Conservation (phyloP, 371 early-diverging fungal species). For the Dipsacomyces acuminosporus region DNA sequence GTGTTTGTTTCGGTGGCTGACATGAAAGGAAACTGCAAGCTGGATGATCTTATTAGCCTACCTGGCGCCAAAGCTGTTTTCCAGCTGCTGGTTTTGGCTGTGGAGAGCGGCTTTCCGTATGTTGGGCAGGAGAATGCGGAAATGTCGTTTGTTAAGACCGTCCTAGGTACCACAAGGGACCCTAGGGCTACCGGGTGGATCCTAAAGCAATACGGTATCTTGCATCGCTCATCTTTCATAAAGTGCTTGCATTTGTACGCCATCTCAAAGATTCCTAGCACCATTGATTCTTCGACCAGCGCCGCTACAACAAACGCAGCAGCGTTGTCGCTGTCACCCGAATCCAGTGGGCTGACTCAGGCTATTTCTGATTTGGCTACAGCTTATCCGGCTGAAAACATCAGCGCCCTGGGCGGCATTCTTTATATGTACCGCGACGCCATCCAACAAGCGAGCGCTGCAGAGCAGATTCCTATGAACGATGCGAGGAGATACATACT, state of each 20-base stretch:
- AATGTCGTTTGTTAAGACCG: conserved; percentile 10
- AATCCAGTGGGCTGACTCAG: conserved; percentile 10
- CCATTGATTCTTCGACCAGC: too few species aligned
- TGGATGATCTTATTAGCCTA: conserved; percentile 20
- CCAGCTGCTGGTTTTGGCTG: conserved; percentile 22
- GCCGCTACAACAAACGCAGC: background rate
- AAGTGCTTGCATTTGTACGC: conserved; percentile 25
- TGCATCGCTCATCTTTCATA: conserved; percentile 15
- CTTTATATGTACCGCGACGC: conserved; percentile 16
- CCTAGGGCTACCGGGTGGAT: conserved; percentile 33
- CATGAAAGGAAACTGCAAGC: conserved; percentile 31
- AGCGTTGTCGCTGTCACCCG: conserved; percentile 4
- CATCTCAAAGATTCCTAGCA: conserved; percentile 7
- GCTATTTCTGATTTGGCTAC: conserved; percentile 21
- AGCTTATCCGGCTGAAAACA: conserved; percentile 8
- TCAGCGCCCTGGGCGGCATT: conserved; percentile 11
- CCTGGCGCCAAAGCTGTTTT: conserved; percentile 26
- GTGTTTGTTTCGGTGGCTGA: conserved; percentile 39
- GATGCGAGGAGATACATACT: conserved; percentile 30
- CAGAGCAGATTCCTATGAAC: background rate
- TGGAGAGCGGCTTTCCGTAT: conserved; percentile 11
- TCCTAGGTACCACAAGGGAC: conserved; percentile 18
- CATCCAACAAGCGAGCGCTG: background rate
- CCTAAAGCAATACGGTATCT: conserved; percentile 24
- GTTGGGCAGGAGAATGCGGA: conserved; percentile 16